Conservation (phyloP, 225 moss, liverwort and hornwort genomes). For the Sphagnum contortum region DNA sequence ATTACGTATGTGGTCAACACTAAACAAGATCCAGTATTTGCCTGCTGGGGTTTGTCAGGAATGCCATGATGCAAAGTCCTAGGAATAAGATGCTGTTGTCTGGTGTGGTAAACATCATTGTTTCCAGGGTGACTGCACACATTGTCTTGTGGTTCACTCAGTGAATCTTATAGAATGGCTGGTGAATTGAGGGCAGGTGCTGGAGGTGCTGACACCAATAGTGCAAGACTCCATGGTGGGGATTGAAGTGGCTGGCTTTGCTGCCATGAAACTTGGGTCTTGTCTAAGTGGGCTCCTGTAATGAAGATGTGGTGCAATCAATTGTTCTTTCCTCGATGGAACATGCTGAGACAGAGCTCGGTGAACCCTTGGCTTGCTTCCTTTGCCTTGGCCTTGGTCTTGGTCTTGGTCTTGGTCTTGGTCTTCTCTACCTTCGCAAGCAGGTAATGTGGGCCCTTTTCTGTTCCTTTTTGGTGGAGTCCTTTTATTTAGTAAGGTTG, state of each 20-base stretch:
- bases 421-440: slow-evolving; percentile 91
- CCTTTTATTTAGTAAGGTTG: too few relatives aligned
- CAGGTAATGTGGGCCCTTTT: slow-evolving; percentile 37
- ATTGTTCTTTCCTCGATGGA: slow-evolving; percentile 95
- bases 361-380: slow-evolving; percentile 87
- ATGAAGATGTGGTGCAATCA: slow-evolving; percentile 88
- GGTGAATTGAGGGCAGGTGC: slow-evolving; percentile 42
- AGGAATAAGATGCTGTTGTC: too few relatives aligned
- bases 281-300: slow-evolving; percentile 90
- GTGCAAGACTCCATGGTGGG: slow-evolving; percentile 74
- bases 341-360: slow-evolving; percentile 75
- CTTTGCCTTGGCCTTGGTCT: slow-evolving; percentile 71
- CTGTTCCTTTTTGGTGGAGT: too few relatives aligned
- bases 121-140: too few relatives aligned
- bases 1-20: too few relatives aligned
- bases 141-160: too few relatives aligned
- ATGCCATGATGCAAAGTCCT: too few relatives aligned
- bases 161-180: not conserved
- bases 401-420: slow-evolving; percentile 72
- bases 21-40: too few relatives aligned
- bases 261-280: slow-evolving; percentile 86
- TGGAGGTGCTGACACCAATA: slow-evolving; percentile 86
- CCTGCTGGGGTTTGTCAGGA: too few relatives aligned
- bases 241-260: slow-evolving; percentile 82
- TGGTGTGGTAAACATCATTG: too few relatives aligned